phyloP scores from a whole-genome alignment of 495 filamentous ascomycete genomes.

The Oleoguttula mirabilis region DNA sequence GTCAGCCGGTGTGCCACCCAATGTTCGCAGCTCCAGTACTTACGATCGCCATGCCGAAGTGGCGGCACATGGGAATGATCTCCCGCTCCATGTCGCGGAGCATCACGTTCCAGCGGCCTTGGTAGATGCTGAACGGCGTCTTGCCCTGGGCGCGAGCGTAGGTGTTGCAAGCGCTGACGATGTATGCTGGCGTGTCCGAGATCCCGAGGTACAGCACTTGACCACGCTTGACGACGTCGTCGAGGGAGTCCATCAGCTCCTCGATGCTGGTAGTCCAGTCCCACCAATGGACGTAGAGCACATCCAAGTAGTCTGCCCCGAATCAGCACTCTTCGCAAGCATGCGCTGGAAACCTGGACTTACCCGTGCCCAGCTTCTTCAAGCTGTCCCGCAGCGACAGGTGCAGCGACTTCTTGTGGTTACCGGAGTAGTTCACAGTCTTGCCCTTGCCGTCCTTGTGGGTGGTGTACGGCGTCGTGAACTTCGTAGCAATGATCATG shows the following conservation, averaged over 20 bases:
- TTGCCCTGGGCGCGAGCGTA: constrained; percentile 33
- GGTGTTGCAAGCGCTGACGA: constrained; percentile 29
- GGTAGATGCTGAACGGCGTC: constrained; percentile 52
- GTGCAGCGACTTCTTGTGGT: constrained; percentile 41
- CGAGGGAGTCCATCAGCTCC: constrained; percentile 31
- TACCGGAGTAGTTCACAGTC: constrained; percentile 41
- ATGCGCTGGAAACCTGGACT: neutral
- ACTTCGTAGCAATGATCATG: constrained; percentile 65
- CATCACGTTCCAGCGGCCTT: constrained; percentile 48
- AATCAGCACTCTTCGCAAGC: neutral
- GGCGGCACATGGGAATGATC: constrained; percentile 43
- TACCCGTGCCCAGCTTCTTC: constrained; percentile 46
- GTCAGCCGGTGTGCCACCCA: no score
- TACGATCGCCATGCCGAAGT: constrained; percentile 26
- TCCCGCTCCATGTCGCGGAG: constrained; percentile 38
- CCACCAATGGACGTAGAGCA: constrained; percentile 36
- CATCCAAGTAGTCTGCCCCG: constrained; percentile 44
- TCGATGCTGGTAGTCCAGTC: constrained; percentile 29
- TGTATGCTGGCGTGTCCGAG: constrained; percentile 32
- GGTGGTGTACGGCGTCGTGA: constrained; percentile 27
- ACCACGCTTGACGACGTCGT: constrained; percentile 26
- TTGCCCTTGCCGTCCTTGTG: constrained; percentile 16
- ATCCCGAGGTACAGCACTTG: constrained; percentile 33
- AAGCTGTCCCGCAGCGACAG: constrained; percentile 44
- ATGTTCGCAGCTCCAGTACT: no score